These are phyloP conservation scores for Trichophaea hybrida DNA, from an alignment of 2,329 filamentous ascomycete species.

Conservation along the genomic window DNA sequence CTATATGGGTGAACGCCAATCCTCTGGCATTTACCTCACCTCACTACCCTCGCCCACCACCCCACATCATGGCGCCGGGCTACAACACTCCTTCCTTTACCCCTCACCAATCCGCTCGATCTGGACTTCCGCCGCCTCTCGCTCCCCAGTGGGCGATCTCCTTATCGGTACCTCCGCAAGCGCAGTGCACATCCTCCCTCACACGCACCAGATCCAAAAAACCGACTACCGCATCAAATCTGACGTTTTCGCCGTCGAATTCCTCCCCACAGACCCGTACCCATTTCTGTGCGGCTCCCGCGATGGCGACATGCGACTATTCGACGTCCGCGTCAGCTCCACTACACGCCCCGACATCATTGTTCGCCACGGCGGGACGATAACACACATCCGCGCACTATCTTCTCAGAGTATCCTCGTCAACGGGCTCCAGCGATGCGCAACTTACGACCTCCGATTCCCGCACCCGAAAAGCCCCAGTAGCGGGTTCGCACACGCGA, in stretches of 20 bases:
- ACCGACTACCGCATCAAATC: constrained; percentile 7
- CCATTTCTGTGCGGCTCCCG: constrained; percentile 15
- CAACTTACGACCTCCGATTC: constrained; percentile 20
- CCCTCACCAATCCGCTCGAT: neutral
- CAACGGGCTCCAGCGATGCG: constrained; percentile 15
- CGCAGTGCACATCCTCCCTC: constrained; percentile 10
- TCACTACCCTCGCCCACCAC: neutral
- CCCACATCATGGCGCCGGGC: neutral
- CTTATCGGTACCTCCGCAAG: constrained; percentile 9
- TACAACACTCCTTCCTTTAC: neutral
- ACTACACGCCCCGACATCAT: constrained; percentile 4
- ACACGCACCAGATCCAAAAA: constrained; percentile 9
- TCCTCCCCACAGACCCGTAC: constrained; percentile 6
- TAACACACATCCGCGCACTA: constrained; percentile 17
- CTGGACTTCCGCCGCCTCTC: constrained; percentile 10
- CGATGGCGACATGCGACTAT: constrained; percentile 20
- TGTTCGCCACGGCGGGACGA: constrained; percentile 11
- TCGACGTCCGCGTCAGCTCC: constrained; percentile 9
- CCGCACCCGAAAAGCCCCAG: constrained; percentile 14
- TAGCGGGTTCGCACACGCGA: constrained; percentile 9
- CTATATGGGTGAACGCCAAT: neutral
- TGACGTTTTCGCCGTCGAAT: constrained; percentile 16
- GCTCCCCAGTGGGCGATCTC: constrained; percentile 5
- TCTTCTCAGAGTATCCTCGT: constrained; percentile 1
- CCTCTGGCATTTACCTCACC: neutral